Base-by-base conservation (phyloP, 331 rosid species). In the Phaseolus coccineus region DNA sequence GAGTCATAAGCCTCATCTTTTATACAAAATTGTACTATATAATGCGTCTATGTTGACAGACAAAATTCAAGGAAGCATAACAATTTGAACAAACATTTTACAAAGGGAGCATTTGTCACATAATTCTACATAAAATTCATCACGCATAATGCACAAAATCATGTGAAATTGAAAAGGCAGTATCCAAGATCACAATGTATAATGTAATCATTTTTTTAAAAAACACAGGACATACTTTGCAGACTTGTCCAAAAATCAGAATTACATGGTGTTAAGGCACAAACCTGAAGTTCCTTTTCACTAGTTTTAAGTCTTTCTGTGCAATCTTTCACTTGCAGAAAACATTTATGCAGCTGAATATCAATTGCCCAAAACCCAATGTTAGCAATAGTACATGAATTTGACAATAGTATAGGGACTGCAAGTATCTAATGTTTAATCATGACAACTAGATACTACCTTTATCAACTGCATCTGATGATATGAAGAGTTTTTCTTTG, bases 221-320 rank as follows among this genome's bases (percentile, higher is more conserved):
- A 53, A 65, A 65, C 16, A 65, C 40, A 39, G 52, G 69, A 57
- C 30, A 69, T 53, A 74, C 67, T 70, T 78, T 50, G 82, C 82
- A 74, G 61, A 27, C 70, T 65, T 75, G 30, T 44, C 62, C 64
- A 67, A 51, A 12, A 63, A 81, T 74, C 63, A 61, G 63, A 72
- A 35, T 27, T 52, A 53, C 3, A 51, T 1, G 59, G 58, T 15
- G 25, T 72, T 39, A 66, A 77, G 74, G 79, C 64, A 81, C 94
- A 61, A 76, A 96, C 98, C 99, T 93, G 94, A 83, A 93, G 91
- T 87, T 96, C 92, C 66, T 85, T 87, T 84, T 96, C 96, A 79
- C 85, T 74, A 82, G 76, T 78, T 87, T 88, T 84, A 68, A 90
- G 93, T 74, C 79, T 86, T 48, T 93, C 92, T n/a, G 89, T 58